Evolutionary conservation across 805 yeast species (phyloP).

Genomic region (Candida pseudofarinosa): DNA sequence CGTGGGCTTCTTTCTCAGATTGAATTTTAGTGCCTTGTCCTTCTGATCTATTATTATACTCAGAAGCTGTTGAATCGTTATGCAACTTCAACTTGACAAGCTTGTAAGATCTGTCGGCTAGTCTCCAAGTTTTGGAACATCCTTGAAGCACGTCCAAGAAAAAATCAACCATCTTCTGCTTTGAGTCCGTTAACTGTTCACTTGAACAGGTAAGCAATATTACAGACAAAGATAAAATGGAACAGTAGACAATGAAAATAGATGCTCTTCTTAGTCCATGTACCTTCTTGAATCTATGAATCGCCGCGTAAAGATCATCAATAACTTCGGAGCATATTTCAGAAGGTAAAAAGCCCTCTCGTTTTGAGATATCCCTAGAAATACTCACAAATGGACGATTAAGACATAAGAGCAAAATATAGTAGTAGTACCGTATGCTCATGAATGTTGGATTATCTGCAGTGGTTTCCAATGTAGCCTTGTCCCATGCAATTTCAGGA

Average conservation of each 20-base stretch:
- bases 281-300: constrained; percentile 29
- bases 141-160: constrained; percentile 39
- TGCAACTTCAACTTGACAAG: constrained; percentile 35
- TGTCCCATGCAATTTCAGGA: constrained; percentile 46
- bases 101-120: constrained; percentile 43
- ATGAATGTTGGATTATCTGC: constrained; percentile 53
- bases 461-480: constrained; percentile 30
- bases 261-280: constrained; percentile 43
- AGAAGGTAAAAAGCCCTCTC: constrained; percentile 26
- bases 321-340: constrained; percentile 36
- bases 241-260: constrained; percentile 44
- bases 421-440: constrained; percentile 53
- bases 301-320: constrained; percentile 37
- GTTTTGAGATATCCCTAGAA: constrained; percentile 9
- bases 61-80: constrained; percentile 2
- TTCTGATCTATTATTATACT: neutral
- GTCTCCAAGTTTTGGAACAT: constrained; percentile 45
- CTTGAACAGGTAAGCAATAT: constrained; percentile 31
- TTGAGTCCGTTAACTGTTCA: constrained; percentile 20
- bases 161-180: constrained; percentile 27
- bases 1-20: neutral
- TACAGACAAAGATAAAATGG: constrained; percentile 43
- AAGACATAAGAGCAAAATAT: constrained; percentile 53
- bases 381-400: constrained; percentile 57
- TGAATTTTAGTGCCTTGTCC: neutral